Evolutionary conservation across 306 rosid species (phyloP), one percentile per base, ranked within the genome.

Genomic region (Aeschynomene evenia): DNA sequence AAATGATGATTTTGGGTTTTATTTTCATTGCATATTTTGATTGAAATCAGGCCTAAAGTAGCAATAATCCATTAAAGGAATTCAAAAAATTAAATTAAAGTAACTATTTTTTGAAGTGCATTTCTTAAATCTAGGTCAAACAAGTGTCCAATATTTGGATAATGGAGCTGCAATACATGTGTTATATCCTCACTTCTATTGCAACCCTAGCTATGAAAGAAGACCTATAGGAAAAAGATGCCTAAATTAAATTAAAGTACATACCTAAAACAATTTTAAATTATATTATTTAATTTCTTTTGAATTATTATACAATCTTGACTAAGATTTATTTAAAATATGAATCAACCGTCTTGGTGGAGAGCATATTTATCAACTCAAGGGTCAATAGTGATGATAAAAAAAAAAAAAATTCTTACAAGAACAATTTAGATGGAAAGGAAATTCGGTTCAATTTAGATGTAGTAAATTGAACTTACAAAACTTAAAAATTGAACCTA

Each of bases 111-210:
- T 68, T 37, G 13, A 14, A 33, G 39, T 19, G 23, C 11, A 16
- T 10, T 40, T 55, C 20, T 70, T 70, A 29, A 15, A 26, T 14
- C 5, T 40, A 26, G 2, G 15, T 39, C 22, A 5, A 70, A 11
- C 66, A 33, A 54, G 57, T 56, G 66, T 70, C 74, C 40, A 28
- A 2, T 42, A 45, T 40, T n/a, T 70, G 43, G 14, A 37, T 5
- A 40, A n/a, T 22, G 9, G 50, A 20, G 21, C 19, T 29, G 42
- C 49, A 18, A 18, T 33, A 5, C 37, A 33, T 33, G 37, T 33
- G 37, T 43, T n/a, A n/a, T n/a, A n/a, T 43, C 40, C 21, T 19
- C 16, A 36, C n/a, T 36, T 34, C 18, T 36, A 36, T 2, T 20
- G 36, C 14, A 39, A 42, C 15, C 39, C 21, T 13, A 40, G 28